Percentiles rank a stretch among this genome's conserved stretches.
Conservation (phyloP, 2,329 filamentous ascomycete species). For the Emergomyces pasteurianus region DNA sequence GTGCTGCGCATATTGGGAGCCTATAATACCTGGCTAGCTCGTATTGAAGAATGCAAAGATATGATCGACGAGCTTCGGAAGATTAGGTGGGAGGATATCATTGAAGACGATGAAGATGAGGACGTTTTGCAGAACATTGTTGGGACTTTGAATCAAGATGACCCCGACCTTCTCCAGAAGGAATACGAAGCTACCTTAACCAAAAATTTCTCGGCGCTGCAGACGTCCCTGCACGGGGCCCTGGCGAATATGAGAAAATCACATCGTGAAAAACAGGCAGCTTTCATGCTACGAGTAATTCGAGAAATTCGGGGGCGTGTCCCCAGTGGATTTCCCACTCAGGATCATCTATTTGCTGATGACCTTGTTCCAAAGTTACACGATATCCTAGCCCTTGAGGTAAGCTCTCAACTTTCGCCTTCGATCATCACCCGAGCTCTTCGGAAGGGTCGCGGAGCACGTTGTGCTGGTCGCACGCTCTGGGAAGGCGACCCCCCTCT, state of each 20-base stretch:
- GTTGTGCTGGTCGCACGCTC: slow-evolving; percentile 50
- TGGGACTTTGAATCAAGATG: slow-evolving; percentile 54
- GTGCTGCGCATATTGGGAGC: slow-evolving; percentile 50
- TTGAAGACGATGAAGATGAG: slow-evolving; percentile 30
- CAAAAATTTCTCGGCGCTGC: slow-evolving; percentile 46
- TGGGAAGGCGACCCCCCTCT: slow-evolving; percentile 72
- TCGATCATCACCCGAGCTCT: slow-evolving; percentile 32
- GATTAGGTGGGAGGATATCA: slow-evolving; percentile 25
- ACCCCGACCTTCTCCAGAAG: slow-evolving; percentile 52
- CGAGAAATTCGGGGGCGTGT: slow-evolving; percentile 60
- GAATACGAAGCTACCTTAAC: slow-evolving; percentile 46
- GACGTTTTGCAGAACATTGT: slow-evolving; percentile 24
- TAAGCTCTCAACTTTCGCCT: slow-evolving; percentile 35
- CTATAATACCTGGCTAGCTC: slow-evolving; percentile 62
- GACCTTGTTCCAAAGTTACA: slow-evolving; percentile 55
- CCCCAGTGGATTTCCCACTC: slow-evolving; percentile 38
- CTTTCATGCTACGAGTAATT: slow-evolving; percentile 59
- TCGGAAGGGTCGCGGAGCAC: slow-evolving; percentile 34
- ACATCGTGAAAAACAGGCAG: slow-evolving; percentile 37
- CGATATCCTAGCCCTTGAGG: slow-evolving; percentile 43
- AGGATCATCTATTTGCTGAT: slow-evolving; percentile 41
- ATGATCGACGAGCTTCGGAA: slow-evolving; percentile 25
- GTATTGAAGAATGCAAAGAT: slow-evolving; percentile 44
- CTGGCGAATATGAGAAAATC: slow-evolving; percentile 36
- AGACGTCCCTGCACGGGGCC: slow-evolving; percentile 29